These are phyloP conservation scores for Kentomonas sorsogonicus DNA, from an alignment of 208 protist genomes.

Conservation along the genomic window DNA sequence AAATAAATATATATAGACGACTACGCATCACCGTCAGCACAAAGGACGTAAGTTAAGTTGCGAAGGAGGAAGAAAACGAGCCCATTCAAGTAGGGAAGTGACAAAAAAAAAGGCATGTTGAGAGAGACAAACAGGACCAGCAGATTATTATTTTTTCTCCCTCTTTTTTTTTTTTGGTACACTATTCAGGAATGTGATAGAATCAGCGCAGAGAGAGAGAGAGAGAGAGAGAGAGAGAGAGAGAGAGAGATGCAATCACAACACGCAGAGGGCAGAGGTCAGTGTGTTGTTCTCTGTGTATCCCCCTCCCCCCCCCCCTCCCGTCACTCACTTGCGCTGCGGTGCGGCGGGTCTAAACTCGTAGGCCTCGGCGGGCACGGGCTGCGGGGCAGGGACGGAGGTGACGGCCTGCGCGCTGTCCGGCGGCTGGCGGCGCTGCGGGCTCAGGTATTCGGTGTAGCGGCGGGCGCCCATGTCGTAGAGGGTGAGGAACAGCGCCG, in stretches of 20 bases:
- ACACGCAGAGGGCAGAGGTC: background rate
- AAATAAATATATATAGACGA: too few species aligned
- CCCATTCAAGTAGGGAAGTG: too few species aligned
- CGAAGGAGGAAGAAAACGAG: too few species aligned
- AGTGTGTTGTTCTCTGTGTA: too few species aligned
- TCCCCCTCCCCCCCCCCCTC: background rate
- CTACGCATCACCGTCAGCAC: too few species aligned
- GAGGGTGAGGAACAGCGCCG: slow-evolving; percentile 54
- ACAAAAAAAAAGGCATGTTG: background rate
- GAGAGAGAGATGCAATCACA: background rate
- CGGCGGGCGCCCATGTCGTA: slow-evolving; percentile 58
- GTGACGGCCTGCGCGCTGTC: slow-evolving; percentile 45
- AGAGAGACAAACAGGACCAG: background rate
- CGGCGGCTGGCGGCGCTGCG: slow-evolving; percentile 25
- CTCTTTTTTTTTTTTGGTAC: slow-evolving; percentile 5
- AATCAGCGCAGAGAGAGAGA: slow-evolving; percentile 1
- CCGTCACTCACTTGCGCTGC: background rate
- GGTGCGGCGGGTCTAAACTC: slow-evolving; percentile 28
- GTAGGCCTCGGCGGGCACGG: slow-evolving; percentile 24
- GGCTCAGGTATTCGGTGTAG: slow-evolving; percentile 66
- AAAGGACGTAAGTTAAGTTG: too few species aligned
- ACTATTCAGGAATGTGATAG: slow-evolving; percentile 3
- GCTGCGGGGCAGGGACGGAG: slow-evolving; percentile 6
- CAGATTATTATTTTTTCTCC: background rate
- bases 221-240: background rate